Evolutionary conservation across 192 early-diverging fungal species (phyloP), one percentile per base, ranked within the genome.

Genomic region (Coemansia brasiliensis): DNA sequence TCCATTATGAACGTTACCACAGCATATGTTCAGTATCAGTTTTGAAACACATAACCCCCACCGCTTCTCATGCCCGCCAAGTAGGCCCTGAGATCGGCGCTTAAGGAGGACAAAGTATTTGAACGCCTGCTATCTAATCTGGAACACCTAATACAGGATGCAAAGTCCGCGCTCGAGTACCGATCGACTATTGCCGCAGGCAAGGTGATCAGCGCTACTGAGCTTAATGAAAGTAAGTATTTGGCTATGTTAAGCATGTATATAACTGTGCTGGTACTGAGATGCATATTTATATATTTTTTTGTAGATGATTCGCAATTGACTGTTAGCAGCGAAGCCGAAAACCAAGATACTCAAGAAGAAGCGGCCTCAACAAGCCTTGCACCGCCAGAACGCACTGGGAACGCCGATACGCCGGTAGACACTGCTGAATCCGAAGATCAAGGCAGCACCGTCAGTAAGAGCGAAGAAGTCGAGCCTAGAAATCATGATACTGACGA

Each of bases 41-140:
- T 62, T 54, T 62, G 35, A 39, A 62, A 58, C 32, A 46, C 40
- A 43, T 18, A 43, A 51, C 21, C 54, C 55, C 25, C 51, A 59
- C 58, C 63, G 74, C 74, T 70, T 70, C 73, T 75, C 73, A 70
- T 63, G 68, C 52, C 44, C 57, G 67, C 74, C 74, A 66, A 51
- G 59, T 77, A 77, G 74, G 68, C 74, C 53, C 51, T 77, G 74
- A 77, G 67, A 69, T 70, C 74, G 67, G 63, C 68, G 74, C 63
- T 77, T 22, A 77, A 70, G 60, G 74, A 77, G 63, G 74, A 77
- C 74, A 77, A 67, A 70, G 68, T 67, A 49, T 77, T 70, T 77
- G 74, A 77, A 70, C 74, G 74, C 74, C 74, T 77, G 74, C 65
- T 77, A 49, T 77, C 65, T 68, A 77, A 77, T 70, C 58, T 77